Evolutionary conservation across 331 rosid genomes (phyloP).

Genomic region (Quercus lobata): DNA sequence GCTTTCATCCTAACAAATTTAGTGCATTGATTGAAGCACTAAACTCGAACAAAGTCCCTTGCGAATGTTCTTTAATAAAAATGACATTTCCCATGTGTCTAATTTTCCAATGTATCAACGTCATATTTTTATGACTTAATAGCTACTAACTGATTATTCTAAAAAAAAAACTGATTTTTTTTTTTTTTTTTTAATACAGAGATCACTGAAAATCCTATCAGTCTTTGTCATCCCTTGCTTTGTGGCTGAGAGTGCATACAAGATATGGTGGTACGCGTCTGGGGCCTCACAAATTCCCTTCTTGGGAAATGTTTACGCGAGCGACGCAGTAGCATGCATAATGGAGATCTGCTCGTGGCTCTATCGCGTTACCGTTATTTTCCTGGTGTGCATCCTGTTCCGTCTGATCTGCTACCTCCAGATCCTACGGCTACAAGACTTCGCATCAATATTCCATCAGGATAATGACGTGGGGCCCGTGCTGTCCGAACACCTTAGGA

Average conservation of each 20-base stretch:
- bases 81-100: not conserved
- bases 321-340: slow-evolving; percentile 59
- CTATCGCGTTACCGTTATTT: slow-evolving; percentile 66
- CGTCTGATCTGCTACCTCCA: slow-evolving; percentile 86
- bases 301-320: slow-evolving; percentile 56
- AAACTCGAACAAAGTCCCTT: too few relatives aligned
- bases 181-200: slow-evolving; percentile 24
- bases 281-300: slow-evolving; percentile 79
- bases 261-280: slow-evolving; percentile 96
- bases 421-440: slow-evolving; percentile 77
- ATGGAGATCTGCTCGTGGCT: slow-evolving; percentile 88
- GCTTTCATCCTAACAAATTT: too few relatives aligned
- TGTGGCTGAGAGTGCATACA: slow-evolving; percentile 64
- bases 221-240: slow-evolving; percentile 67
- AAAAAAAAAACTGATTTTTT: too few relatives aligned
- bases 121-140: too few relatives aligned
- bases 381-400: slow-evolving; percentile 81
- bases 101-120: too few relatives aligned
- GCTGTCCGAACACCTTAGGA: slow-evolving; percentile 77
- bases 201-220: slow-evolving; percentile 50
- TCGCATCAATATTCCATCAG: slow-evolving; percentile 60
- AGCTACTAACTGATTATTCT: too few relatives aligned
- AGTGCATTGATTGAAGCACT: too few relatives aligned
- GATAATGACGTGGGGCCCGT: slow-evolving; percentile 76
- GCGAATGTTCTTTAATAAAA: not conserved